These are phyloP conservation scores for Candida germanica DNA, from an alignment of 805 yeast species.

Conservation along the genomic window DNA sequence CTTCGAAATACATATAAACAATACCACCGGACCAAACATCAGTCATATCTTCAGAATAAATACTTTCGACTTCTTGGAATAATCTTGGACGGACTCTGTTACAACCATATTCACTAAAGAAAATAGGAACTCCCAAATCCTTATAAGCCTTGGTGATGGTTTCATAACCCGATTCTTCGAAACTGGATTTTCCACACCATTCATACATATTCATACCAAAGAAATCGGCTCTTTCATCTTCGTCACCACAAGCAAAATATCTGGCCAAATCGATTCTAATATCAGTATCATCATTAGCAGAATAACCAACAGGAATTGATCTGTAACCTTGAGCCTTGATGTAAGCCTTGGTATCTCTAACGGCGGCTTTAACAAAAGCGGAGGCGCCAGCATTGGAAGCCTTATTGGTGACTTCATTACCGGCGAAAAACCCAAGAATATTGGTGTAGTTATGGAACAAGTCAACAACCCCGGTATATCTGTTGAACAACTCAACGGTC, in stretches of 20 bases:
- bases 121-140: constrained; percentile 66
- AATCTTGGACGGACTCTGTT: constrained; percentile 65
- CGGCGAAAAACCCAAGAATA: constrained; percentile 79
- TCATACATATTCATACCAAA: constrained; percentile 88
- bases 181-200: constrained; percentile 75
- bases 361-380: constrained; percentile 79
- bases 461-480: constrained; percentile 72
- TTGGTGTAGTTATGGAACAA: constrained; percentile 66
- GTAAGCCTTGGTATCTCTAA: constrained; percentile 73
- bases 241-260: constrained; percentile 73
- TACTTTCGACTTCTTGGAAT: constrained; percentile 67
- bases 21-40: constrained; percentile 90
- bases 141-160: constrained; percentile 61
- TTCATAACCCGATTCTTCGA: constrained; percentile 59
- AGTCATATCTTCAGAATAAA: constrained; percentile 68
- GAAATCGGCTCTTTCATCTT: constrained; percentile 66
- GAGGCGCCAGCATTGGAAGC: constrained; percentile 67
- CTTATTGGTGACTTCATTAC: constrained; percentile 79
- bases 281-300: constrained; percentile 69
- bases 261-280: constrained; percentile 70
- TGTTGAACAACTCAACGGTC: constrained; percentile 57
- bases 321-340: constrained; percentile 60
- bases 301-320: constrained; percentile 75
- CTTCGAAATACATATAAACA: constrained; percentile 82
- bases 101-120: constrained; percentile 85